These are phyloP conservation scores for Flaveria robusta DNA, from an alignment of 129 eudicot genomes.

Conservation along the genomic window DNA sequence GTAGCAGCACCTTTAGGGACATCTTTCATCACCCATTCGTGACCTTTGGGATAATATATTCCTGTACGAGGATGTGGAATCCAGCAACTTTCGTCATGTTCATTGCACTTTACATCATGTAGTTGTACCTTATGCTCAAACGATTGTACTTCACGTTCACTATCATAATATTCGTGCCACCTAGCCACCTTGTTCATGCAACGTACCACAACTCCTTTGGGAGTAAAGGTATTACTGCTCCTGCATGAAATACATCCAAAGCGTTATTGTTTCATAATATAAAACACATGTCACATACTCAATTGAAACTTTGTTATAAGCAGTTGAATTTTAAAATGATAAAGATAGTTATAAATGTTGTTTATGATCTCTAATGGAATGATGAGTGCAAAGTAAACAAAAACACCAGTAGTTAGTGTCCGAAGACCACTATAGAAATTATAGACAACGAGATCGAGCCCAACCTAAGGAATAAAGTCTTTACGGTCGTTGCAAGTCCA, in stretches of 20 bases:
- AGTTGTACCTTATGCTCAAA: not conserved
- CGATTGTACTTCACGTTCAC: conserved; percentile 27
- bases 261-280: too few species aligned
- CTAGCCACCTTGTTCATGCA: conserved; percentile 33
- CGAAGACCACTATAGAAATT: not conserved
- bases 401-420: not conserved
- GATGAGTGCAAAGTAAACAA: too few species aligned
- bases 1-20: conserved; percentile 57
- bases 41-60: conserved; percentile 64
- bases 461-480: conserved; percentile 14
- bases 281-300: too few species aligned
- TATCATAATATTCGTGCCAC: conserved; percentile 17
- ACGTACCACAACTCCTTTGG: conserved; percentile 25
- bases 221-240: conserved; percentile 13
- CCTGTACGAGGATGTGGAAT: conserved; percentile 63
- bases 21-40: conserved; percentile 63
- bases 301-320: too few species aligned
- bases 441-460: not conserved
- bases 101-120: conserved; percentile 5
- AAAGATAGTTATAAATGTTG: not conserved
- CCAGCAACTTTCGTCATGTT: conserved; percentile 38
- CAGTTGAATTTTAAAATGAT: not conserved
- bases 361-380: too few species aligned
- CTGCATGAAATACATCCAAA: conserved; percentile 19
- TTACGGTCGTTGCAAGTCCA: conserved; percentile 25